These are phyloP conservation scores for Eucalyptus regnans DNA, from an alignment of 345 rosid species.

Conservation along the genomic window DNA sequence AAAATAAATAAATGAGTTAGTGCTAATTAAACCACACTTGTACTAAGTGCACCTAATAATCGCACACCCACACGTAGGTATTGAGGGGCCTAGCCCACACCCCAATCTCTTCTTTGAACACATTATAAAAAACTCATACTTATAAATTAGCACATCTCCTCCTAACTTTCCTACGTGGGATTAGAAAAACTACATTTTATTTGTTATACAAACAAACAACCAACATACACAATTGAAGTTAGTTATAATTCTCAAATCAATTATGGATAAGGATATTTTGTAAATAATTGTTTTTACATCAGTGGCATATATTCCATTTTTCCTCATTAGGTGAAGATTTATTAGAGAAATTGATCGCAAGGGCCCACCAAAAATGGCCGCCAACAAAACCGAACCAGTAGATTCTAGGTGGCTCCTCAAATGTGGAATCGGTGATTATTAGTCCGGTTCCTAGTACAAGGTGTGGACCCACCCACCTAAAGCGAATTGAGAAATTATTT, in stretches of 20 bases:
- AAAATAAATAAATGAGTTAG: too few relatives aligned
- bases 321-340: background rate
- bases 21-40: rapidly evolving
- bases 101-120: background rate
- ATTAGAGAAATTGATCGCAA: background rate
- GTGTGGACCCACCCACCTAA: background rate
- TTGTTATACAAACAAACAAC: background rate
- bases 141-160: background rate
- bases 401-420: background rate
- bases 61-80: rapidly evolving
- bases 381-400: rapidly evolving
- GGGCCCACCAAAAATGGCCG: background rate
- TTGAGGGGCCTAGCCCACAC: background rate
- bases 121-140: background rate
- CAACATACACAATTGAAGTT: too few relatives aligned
- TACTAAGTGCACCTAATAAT: too few relatives aligned
- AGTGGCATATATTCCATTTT: background rate
- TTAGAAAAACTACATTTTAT: too few relatives aligned
- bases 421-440: background rate
- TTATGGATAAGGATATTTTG: too few relatives aligned
- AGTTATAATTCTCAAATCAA: too few relatives aligned
- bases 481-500: too few relatives aligned
- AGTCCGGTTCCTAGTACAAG: rapidly evolving
- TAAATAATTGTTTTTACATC: background rate
- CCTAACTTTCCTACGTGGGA: rapidly evolving